Evolutionary conservation across 768 basidiomycete species (phyloP), one percentile per base, ranked within the genome.

Genomic region (Xerocomus potaroensis): DNA sequence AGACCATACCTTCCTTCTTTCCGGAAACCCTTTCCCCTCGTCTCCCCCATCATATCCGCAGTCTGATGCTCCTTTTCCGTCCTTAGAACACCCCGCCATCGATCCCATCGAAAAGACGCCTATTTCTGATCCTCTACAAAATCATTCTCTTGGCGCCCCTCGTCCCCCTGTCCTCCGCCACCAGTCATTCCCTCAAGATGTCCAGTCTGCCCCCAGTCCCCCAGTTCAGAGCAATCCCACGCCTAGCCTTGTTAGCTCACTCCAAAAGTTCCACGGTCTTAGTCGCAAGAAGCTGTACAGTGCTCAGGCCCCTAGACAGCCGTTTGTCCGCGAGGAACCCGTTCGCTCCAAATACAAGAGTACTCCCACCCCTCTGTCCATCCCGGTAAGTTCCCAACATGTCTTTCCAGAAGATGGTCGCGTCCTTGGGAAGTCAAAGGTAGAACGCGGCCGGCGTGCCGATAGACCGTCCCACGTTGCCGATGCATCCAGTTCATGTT

Each of bases 221-320:
- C 24, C 50, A 23, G 14, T 49, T 9, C 62, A 61, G 54, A 59
- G 50, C 21, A 58, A 57, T 30, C 57, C 60, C 7, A 64, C 65
- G 18, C 78, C 75, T 4, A 81, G 72, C 47, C 68, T 87, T 1
- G 84, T 87, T 39, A 71, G 67, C 19, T 80, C 79, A 19, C 70
- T 85, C 14, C 80, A 85, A 61, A 79, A 81, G 56, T 73, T 79
- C 29, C 83, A 86, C 47, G 84, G 84, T 3, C 57, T 87, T 38
- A 83, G 80, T 8, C 83, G 84, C 67, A 85, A 84, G 66, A 82
- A 82, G 53, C 71, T 80, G 8, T 81, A 83, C 47, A 75, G 77
- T 10, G 45, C 73, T 9, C 78, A 79, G 55, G 72, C 78, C 15
- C 51, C 66, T 15, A 69, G 75, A 22, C 61, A 68, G 31, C 79